Evolutionary conservation across 1,139 yeast genomes (phyloP).

Genomic region (Yamadazyma triangularis): DNA sequence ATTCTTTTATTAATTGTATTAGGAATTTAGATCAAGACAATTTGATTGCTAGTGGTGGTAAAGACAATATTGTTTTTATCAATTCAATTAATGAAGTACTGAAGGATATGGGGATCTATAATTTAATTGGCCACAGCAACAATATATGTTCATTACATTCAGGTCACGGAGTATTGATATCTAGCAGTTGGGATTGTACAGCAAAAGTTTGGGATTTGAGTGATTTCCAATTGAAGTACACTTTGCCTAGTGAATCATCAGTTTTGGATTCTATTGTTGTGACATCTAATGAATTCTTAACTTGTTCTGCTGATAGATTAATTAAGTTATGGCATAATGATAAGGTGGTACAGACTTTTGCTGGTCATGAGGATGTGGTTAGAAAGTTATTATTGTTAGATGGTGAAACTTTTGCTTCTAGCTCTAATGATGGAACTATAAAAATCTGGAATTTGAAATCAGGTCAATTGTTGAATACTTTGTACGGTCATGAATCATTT

Average conservation of each 20-base stretch:
- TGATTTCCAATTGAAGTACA: slow-evolving; percentile 31
- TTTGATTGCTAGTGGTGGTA: slow-evolving; percentile 60
- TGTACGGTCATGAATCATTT: slow-evolving; percentile 77
- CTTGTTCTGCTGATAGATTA: slow-evolving; percentile 83
- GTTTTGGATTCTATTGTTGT: slow-evolving; percentile 84
- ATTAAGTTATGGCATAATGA: slow-evolving; percentile 64
- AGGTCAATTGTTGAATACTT: slow-evolving; percentile 42
- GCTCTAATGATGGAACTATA: slow-evolving; percentile 81
- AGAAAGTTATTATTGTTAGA: slow-evolving; percentile 61
- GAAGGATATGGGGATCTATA: slow-evolving; percentile 29
- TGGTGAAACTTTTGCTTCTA: slow-evolving; percentile 56
- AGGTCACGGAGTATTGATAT: slow-evolving; percentile 45
- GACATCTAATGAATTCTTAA: slow-evolving; percentile 45
- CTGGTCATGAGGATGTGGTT: slow-evolving; percentile 79
- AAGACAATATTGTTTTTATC: slow-evolving; percentile 59
- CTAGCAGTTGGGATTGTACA: slow-evolving; percentile 91
- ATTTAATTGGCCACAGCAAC: slow-evolving; percentile 63
- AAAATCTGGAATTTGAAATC: slow-evolving; percentile 55
- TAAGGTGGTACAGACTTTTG: slow-evolving; percentile 37
- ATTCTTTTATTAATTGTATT: slow-evolving; percentile 63
- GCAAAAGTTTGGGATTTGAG: slow-evolving; percentile 73
- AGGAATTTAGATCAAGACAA: slow-evolving; percentile 35
- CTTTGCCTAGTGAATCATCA: slow-evolving; percentile 64
- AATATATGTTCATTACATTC: slow-evolving; percentile 70
- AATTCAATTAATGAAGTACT: slow-evolving; percentile 26